Conservation (phyloP, 805 yeast genomes). For the Suhomyces prunicola region DNA sequence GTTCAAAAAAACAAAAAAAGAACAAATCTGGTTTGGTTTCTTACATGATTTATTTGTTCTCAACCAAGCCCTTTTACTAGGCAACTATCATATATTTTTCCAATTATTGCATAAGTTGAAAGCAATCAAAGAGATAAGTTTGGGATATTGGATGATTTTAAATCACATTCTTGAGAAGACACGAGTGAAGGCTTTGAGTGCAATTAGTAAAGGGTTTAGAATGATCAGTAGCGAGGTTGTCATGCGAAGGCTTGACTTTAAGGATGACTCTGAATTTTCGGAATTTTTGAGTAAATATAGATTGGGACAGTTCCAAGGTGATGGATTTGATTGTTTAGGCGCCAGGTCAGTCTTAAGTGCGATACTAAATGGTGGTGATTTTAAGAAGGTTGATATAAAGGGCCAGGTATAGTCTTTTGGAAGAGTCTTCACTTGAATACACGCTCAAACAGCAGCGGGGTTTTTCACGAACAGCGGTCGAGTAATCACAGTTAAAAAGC, state of each 20-base stretch:
- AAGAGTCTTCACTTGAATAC: no score
- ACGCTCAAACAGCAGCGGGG: not conserved
- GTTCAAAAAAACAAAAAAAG: slow-evolving; percentile 6
- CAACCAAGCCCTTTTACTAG: slow-evolving; percentile 21
- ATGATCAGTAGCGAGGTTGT: slow-evolving; percentile 39
- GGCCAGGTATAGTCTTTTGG: slow-evolving; percentile 60
- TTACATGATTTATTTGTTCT: slow-evolving; percentile 14
- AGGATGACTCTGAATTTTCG: slow-evolving; percentile 26
- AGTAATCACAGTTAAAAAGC: not conserved
- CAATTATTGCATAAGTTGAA: slow-evolving; percentile 16
- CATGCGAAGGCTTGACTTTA: slow-evolving; percentile 39
- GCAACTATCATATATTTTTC: slow-evolving; percentile 57
- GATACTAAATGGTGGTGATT: slow-evolving; percentile 33
- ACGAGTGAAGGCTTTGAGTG: slow-evolving; percentile 53
- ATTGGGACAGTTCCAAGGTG: slow-evolving; percentile 27
- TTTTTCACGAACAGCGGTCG: not conserved
- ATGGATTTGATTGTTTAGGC: slow-evolving; percentile 29
- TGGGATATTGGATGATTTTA: slow-evolving; percentile 21
- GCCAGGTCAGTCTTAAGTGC: slow-evolving; percentile 36
- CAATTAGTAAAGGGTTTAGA: slow-evolving; percentile 56
- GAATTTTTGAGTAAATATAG: slow-evolving; percentile 43
- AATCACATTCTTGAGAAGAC: slow-evolving; percentile 55
- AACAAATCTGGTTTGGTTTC: slow-evolving; percentile 14
- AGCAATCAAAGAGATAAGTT: slow-evolving; percentile 9
- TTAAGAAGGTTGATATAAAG: slow-evolving; percentile 76